A percentile compares a stretch with the other conserved stretches of the same genome.
Conservation (phyloP, 2,329 filamentous ascomycete genomes). For the Colletotrichum sp. region DNA sequence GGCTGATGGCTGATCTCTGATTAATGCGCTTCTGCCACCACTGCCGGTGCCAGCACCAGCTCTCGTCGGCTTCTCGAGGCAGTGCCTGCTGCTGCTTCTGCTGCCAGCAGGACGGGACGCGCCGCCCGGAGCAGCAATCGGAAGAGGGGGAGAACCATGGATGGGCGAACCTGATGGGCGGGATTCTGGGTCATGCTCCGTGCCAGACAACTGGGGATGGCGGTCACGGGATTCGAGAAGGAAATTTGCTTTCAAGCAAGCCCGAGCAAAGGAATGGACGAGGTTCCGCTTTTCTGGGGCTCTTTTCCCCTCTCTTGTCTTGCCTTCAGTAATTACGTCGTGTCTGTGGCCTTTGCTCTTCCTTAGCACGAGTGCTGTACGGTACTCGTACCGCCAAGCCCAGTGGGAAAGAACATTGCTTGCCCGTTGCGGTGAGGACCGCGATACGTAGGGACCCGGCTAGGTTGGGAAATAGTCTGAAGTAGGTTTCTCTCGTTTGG, state of each 20-base stretch:
- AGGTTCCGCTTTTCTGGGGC: constrained; percentile 16
- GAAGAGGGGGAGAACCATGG: constrained; percentile 1
- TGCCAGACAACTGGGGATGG: background rate
- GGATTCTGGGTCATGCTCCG: constrained; percentile 6
- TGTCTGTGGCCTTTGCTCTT: background rate
- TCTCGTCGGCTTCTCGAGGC: constrained; percentile 4
- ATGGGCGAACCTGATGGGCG: background rate
- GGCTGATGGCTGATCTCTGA: background rate
- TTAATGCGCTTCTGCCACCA: background rate
- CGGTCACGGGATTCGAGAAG: constrained; percentile 15
- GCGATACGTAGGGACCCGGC: background rate
- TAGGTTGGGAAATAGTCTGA: background rate
- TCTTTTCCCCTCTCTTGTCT: constrained; percentile 1
- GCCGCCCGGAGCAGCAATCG: constrained; percentile 12
- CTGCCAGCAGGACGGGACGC: constrained; percentile 18
- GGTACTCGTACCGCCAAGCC: background rate
- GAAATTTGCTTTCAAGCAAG: constrained; percentile 12
- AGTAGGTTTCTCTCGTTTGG: background rate
- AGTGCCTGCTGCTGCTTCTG: background rate
- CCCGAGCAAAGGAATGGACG: constrained; percentile 12
- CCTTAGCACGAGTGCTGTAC: background rate
- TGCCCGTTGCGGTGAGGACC: background rate
- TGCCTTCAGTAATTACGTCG: background rate
- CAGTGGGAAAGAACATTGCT: background rate
- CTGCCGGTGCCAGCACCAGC: background rate